Evolutionary conservation across 2,329 filamentous ascomycete species (phyloP).

Genomic region (Monosporascus sp.): DNA sequence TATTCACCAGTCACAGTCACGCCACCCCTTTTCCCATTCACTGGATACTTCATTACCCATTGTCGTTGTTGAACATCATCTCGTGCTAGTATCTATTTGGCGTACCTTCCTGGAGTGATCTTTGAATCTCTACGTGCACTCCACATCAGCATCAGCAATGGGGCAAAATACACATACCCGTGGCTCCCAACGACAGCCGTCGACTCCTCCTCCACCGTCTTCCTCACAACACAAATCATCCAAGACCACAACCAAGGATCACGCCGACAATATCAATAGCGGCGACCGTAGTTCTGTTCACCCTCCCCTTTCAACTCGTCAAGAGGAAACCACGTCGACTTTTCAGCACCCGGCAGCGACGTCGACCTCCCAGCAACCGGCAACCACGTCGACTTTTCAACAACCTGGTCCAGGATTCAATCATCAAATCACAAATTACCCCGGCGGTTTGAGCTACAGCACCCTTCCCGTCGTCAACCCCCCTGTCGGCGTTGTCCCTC

Average conservation of each 20-base stretch:
- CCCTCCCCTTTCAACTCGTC: neutral
- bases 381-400: constrained; percentile 7
- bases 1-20: too few species aligned
- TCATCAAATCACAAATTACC: constrained; percentile 12
- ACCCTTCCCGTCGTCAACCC: constrained; percentile 13
- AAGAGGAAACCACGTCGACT: neutral
- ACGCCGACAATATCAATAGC: neutral
- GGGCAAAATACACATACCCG: too few species aligned
- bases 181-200: too few species aligned
- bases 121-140: too few species aligned
- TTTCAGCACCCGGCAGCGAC: constrained; percentile 4
- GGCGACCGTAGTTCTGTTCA: neutral
- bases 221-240: neutral
- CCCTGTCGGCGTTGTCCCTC: constrained; percentile 1
- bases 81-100: too few species aligned
- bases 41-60: too few species aligned
- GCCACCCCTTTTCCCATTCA: too few species aligned
- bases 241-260: neutral
- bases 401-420: constrained; percentile 12
- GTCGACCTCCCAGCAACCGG: constrained; percentile 8
- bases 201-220: neutral
- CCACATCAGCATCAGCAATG: too few species aligned
- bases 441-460: constrained; percentile 10
- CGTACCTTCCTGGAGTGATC: too few species aligned
- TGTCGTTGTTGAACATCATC: too few species aligned